Conservation (phyloP, 2,329 filamentous ascomycete species). For the Blastomyces parvus region DNA sequence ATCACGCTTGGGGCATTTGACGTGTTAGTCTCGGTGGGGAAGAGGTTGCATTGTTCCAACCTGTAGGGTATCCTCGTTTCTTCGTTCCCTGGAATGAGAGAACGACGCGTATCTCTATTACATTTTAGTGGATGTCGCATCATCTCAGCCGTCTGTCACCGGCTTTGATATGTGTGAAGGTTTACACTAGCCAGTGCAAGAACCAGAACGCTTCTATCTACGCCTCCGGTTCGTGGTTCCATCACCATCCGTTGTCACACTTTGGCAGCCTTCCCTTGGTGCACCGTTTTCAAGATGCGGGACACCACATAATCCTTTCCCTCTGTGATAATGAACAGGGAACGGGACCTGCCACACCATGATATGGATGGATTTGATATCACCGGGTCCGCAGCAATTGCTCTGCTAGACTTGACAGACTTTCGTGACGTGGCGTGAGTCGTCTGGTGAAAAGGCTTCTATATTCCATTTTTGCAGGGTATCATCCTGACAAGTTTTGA, state of each 20-base stretch:
- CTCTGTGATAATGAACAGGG: not conserved
- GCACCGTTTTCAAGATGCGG: not conserved
- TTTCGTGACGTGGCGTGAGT: conserved; percentile 17
- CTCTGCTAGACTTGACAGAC: conserved; percentile 9
- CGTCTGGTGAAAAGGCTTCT: conserved; percentile 11
- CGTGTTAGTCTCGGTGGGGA: not conserved
- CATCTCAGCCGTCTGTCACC: not conserved
- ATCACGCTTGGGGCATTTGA: not conserved
- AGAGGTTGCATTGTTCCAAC: not conserved
- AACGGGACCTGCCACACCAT: conserved; percentile 1
- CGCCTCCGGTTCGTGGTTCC: not conserved
- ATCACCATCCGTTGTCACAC: not conserved
- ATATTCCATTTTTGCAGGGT: conserved; percentile 3
- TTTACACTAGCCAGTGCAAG: not conserved
- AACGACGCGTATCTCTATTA: not conserved
- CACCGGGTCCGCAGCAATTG: conserved; percentile 6
- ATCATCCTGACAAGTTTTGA: not conserved
- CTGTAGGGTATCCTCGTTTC: not conserved
- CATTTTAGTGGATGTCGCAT: not conserved
- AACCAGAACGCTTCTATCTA: not conserved
- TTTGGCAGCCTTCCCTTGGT: not conserved
- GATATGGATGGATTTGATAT: conserved; percentile 14
- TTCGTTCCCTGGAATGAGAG: not conserved
- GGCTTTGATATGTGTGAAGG: not conserved
- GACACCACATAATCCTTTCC: not conserved